Percentiles rank a stretch among this genome's conserved stretches.
Evolutionary conservation across 495 filamentous ascomycete genomes (phyloP).

Genomic region (Eremomyces bilateralis): DNA sequence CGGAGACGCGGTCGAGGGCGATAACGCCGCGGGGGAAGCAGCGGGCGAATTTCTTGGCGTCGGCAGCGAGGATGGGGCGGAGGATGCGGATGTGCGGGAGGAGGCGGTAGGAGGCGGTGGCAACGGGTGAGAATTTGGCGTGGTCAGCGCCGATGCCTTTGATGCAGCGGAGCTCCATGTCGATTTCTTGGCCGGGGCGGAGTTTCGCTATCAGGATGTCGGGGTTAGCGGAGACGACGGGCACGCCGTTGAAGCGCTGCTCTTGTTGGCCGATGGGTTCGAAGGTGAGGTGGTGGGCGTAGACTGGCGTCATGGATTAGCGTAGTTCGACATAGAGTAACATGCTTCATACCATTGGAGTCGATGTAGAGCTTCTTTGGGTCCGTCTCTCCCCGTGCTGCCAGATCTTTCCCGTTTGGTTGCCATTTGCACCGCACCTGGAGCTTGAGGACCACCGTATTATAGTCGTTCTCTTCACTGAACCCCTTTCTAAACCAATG

Average conservation of each 20-base stretch:
- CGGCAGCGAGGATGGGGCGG: constrained; percentile 59
- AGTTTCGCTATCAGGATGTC: constrained; percentile 91
- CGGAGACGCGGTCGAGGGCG: constrained; percentile 46
- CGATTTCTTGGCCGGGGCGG: constrained; percentile 70
- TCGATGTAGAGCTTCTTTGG: constrained; percentile 66
- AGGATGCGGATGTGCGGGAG: constrained; percentile 68
- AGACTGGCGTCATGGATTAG: constrained; percentile 26
- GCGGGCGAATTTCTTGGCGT: constrained; percentile 70
- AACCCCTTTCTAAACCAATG: constrained; percentile 45
- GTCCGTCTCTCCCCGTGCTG: constrained; percentile 39
- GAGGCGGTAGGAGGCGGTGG: constrained; percentile 78
- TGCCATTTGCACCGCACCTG: constrained; percentile 59
- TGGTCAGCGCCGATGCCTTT: constrained; percentile 92
- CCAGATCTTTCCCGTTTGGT: constrained; percentile 31
- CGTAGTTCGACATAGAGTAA: not conserved
- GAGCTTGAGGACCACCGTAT: constrained; percentile 55
- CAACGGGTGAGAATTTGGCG: constrained; percentile 93
- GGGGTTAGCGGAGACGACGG: constrained; percentile 58
- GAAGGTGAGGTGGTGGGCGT: constrained; percentile 63
- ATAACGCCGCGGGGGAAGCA: constrained; percentile 91
- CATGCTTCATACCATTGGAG: constrained; percentile 27
- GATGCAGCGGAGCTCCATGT: constrained; percentile 66
- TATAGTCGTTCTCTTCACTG: constrained; percentile 18
- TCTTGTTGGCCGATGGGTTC: constrained; percentile 50
- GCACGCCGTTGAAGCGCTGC: constrained; percentile 34